phyloP scores from a whole-genome alignment of 2,329 filamentous ascomycete genomes.

The Trichoderma sp. region DNA sequence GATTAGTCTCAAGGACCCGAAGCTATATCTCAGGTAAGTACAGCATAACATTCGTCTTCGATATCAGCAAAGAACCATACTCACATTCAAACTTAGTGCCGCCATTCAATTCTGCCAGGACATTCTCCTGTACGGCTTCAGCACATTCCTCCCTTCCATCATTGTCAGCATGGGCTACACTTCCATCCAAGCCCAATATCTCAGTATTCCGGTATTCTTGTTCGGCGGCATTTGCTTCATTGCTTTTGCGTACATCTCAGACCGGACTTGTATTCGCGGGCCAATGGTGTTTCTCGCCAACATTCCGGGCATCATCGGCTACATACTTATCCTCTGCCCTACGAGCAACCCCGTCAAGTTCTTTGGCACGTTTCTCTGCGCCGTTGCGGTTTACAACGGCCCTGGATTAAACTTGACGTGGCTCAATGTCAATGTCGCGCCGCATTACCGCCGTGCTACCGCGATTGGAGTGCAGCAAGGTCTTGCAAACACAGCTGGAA shows the following conservation, averaged over 20 bases:
- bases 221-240: constrained; percentile 51
- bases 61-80: neutral
- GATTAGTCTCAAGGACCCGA: constrained; percentile 50
- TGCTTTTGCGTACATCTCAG: constrained; percentile 47
- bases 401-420: constrained; percentile 51
- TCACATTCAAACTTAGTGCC: constrained; percentile 28
- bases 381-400: constrained; percentile 49
- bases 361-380: constrained; percentile 51
- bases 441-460: constrained; percentile 48
- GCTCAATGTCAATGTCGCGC: constrained; percentile 48
- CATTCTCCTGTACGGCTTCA: constrained; percentile 57
- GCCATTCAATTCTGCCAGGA: constrained; percentile 54
- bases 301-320: constrained; percentile 49
- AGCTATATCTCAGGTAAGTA: constrained; percentile 50
- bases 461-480: constrained; percentile 49
- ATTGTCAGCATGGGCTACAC: constrained; percentile 53
- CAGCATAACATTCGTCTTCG: neutral
- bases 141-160: constrained; percentile 59
- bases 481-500: constrained; percentile 48
- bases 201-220: constrained; percentile 59
- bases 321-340: constrained; percentile 50
- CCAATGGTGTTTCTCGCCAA: constrained; percentile 59
- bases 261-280: constrained; percentile 39
- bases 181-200: constrained; percentile 52
- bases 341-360: constrained; percentile 51